Base-by-base conservation (phyloP, 495 filamentous ascomycete genomes). In the Friedmanniomyces simplex region DNA sequence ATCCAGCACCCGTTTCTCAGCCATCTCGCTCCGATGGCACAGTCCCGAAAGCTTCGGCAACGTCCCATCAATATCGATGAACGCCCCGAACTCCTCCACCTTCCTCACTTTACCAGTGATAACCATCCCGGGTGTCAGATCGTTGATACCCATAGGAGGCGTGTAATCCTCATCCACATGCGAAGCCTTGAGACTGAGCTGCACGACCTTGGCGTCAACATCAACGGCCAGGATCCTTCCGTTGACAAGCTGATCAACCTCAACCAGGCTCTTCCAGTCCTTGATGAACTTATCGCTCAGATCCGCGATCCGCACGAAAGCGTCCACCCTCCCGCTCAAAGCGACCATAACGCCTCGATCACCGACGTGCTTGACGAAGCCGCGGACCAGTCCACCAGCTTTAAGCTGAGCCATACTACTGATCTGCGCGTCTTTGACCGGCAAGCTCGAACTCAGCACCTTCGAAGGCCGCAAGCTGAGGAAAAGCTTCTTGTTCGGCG, bases 81-180 rank as follows among this genome's bases (percentile, higher is more conserved):
- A 97, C 10, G 89, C 91, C 66, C 93, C 93, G 65, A 88, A 97
- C 20, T 95, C 87, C 67, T 94, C 88, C 1, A 96, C 88, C 70
- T 94, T 94, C 55, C 90, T 83, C 52, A 98, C 78, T 65, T 87
- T 94, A 32, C 91, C 93, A 13, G 86, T 94, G 25, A 98, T 76
- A 21, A 86, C 73, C 67, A 91, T 86, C 4, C 90, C 91, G 53
- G 76, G 74, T 68, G 84, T 81, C 46, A 96, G 73, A 61, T 95
- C 87, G 26, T 77, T 73, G 58, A 91, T 82, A 3, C 77, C 81
- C 24, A 84, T 62, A 2, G 81, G 82, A 16, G 82, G 79, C 59
- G 85, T 82, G 70, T 83, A 94, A 54, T 89, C 77, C 49, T 86
- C 83, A 47, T 94, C 87, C 26, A 97, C 73, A 14, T 85, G 78